A percentile compares a stretch with the other conserved stretches of the same genome.
Evolutionary conservation across 257 asterid genomes (phyloP).

Genomic region (Ballota nigra): DNA sequence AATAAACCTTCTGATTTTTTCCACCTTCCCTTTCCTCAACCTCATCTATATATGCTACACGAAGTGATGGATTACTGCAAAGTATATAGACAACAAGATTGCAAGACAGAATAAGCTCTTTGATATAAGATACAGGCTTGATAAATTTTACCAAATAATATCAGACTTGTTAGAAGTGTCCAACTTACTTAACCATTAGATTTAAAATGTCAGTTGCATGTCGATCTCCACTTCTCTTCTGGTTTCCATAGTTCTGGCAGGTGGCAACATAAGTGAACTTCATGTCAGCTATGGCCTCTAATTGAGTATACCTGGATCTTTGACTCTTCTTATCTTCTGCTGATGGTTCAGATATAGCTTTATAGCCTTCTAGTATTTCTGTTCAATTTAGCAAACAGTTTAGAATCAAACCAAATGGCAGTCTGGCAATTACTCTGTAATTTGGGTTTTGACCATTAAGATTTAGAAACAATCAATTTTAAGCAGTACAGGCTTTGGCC

Average conservation of each 20-base stretch:
- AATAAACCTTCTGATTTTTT: constrained; percentile 59
- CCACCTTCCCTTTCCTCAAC: constrained; percentile 76
- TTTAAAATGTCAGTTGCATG: constrained; percentile 84
- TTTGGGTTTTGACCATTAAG: neutral
- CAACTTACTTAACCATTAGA: constrained; percentile 84
- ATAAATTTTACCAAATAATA: constrained; percentile 3
- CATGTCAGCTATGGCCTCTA: constrained; percentile 87
- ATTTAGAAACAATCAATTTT: neutral
- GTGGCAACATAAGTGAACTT: constrained; percentile 85
- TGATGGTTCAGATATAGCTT: constrained; percentile 53
- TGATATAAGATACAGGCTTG: neutral
- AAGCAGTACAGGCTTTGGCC: neutral
- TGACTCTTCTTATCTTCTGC: constrained; percentile 68
- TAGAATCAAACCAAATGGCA: constrained; percentile 5
- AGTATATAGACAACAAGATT: constrained; percentile 16
- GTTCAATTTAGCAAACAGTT: constrained; percentile 24
- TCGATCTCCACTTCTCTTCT: constrained; percentile 81
- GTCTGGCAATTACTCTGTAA: constrained; percentile 1
- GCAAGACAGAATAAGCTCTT: constrained; percentile 20
- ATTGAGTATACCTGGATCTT: constrained; percentile 64
- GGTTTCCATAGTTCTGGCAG: constrained; percentile 87
- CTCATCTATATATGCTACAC: constrained; percentile 85
- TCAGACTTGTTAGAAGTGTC: constrained; percentile 9
- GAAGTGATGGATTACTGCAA: constrained; percentile 81
- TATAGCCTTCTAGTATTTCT: constrained; percentile 78